phyloP scores from a whole-genome alignment of 306 rosid species.

The Medicago arabica region DNA sequence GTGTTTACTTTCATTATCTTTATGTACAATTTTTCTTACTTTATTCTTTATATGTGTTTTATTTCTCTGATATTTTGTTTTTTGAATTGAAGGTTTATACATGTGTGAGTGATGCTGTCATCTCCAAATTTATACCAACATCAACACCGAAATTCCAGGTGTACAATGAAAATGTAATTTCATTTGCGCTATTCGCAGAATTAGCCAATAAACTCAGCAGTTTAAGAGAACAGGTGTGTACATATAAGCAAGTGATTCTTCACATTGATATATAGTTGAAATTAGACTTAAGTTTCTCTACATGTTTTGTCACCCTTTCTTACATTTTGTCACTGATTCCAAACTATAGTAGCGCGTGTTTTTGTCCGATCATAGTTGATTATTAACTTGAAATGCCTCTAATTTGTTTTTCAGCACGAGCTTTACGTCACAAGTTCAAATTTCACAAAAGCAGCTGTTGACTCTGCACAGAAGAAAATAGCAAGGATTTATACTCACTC shows the following conservation, averaged over 20 bases:
- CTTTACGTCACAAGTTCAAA: constrained; percentile 43
- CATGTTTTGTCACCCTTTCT: background rate
- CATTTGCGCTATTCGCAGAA: constrained; percentile 34
- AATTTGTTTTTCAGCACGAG: constrained; percentile 61
- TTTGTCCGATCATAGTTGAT: constrained; percentile 23
- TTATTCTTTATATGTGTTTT: constrained; percentile 11
- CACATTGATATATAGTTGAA: too few species aligned
- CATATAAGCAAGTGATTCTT: constrained; percentile 1
- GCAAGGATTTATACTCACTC: constrained; percentile 48
- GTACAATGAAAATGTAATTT: constrained; percentile 48
- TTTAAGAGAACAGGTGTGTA: constrained; percentile 61
- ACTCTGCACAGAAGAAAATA: constrained; percentile 54
- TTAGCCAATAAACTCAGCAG: constrained; percentile 43
- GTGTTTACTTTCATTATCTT: constrained; percentile 27
- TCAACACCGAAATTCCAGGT: constrained; percentile 72
- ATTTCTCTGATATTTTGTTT: constrained; percentile 41
- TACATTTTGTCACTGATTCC: background rate
- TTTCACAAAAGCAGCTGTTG: constrained; percentile 47
- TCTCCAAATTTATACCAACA: constrained; percentile 62
- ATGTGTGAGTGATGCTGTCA: constrained; percentile 68
- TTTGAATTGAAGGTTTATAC: constrained; percentile 78
- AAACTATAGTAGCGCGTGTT: background rate
- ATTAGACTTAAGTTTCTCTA: too few species aligned
- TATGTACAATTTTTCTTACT: background rate
- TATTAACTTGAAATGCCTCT: constrained; percentile 39